Conservation (phyloP, 2,329 filamentous ascomycete genomes). For the Chaetothyriales sp. region DNA sequence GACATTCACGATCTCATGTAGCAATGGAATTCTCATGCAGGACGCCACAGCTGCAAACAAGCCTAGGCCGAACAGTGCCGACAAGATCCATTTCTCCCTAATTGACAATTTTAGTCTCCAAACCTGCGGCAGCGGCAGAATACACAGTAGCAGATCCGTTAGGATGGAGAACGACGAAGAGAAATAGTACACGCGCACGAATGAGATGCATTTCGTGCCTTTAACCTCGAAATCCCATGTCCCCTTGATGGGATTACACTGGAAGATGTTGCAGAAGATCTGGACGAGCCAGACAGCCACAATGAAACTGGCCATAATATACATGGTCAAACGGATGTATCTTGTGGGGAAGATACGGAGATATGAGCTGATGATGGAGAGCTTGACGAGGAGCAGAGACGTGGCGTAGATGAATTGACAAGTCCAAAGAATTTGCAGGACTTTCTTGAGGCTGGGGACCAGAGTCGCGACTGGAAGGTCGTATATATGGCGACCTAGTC, state of each 20-base stretch:
- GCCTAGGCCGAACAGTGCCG: conserved; percentile 38
- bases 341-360: conserved; percentile 22
- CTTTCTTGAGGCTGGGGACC: conserved; percentile 13
- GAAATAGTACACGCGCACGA: conserved; percentile 39
- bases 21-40: conserved; percentile 35
- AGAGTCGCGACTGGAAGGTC: conserved; percentile 17
- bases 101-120: conserved; percentile 34
- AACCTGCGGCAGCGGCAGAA: conserved; percentile 38
- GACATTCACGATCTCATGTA: conserved; percentile 25
- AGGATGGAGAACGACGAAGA: conserved; percentile 48
- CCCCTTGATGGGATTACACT: conserved; percentile 30
- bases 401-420: conserved; percentile 38
- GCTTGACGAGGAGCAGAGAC: conserved; percentile 24
- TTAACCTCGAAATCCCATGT: conserved; percentile 27
- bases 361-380: conserved; percentile 23
- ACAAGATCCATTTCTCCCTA: conserved; percentile 36
- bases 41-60: conserved; percentile 37
- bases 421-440: conserved; percentile 30
- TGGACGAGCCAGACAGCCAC: conserved; percentile 22
- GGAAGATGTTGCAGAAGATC: conserved; percentile 32
- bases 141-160: conserved; percentile 44
- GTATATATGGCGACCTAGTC: conserved; percentile 22
- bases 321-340: conserved; percentile 11
- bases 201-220: conserved; percentile 27
- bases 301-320: conserved; percentile 11